Conservation (phyloP, 208 protist genomes). For the Acanthamoeba royreba region DNA sequence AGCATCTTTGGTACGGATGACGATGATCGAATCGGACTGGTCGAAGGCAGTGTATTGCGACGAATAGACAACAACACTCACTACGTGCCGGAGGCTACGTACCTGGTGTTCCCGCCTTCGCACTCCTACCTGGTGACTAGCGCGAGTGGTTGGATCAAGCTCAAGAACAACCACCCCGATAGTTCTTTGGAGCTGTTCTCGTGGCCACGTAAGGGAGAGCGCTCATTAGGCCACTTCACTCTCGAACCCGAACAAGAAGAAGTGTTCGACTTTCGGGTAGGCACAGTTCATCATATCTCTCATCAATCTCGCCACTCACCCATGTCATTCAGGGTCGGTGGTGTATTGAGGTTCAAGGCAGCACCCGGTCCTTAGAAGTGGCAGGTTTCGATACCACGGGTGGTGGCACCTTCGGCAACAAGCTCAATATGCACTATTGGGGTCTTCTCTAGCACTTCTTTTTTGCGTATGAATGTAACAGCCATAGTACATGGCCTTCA, state of each 20-base stretch:
- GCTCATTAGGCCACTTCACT: neutral
- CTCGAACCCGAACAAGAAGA: neutral
- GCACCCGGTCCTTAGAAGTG: neutral
- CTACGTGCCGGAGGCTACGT: neutral
- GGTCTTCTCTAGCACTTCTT: neutral
- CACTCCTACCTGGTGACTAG: slow-evolving; percentile 42
- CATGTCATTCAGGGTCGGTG: neutral
- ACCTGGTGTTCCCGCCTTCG: slow-evolving; percentile 35
- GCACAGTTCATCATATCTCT: too few species aligned
- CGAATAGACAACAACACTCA: neutral
- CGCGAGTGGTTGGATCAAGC: neutral
- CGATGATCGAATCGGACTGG: neutral
- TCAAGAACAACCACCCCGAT: neutral
- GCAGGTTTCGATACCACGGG: neutral
- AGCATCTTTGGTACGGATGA: neutral
- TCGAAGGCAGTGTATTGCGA: neutral
- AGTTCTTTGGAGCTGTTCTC: neutral
- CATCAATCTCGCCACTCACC: neutral
- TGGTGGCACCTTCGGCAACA: slow-evolving; percentile 12
- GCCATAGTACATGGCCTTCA: too few species aligned
- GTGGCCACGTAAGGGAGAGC: neutral
- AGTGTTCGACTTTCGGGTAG: slow-evolving; percentile 32
- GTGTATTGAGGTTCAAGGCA: neutral
- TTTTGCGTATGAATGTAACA: too few species aligned
- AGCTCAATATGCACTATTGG: neutral